Conservation (phyloP, 805 yeast genomes). For the Cyberlindnera maritima region DNA sequence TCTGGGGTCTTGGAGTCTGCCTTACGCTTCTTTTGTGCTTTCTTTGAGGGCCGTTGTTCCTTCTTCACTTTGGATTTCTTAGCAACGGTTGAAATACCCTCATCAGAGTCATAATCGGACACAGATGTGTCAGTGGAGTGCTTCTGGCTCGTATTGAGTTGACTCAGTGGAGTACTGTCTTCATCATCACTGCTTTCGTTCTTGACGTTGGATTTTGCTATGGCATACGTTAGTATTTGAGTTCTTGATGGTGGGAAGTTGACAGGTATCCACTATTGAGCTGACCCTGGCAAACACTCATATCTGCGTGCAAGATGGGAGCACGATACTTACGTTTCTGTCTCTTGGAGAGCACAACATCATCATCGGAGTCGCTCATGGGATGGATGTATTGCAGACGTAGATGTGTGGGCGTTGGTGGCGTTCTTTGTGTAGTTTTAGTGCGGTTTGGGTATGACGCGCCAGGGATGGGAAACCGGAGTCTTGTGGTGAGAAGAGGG, state of each 20-base stretch:
- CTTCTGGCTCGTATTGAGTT: constrained; percentile 13
- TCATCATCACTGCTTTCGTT: constrained; percentile 20
- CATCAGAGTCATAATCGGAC: constrained; percentile 28
- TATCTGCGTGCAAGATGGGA: too few relatives aligned
- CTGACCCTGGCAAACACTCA: too few relatives aligned
- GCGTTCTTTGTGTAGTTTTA: neutral
- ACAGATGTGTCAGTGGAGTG: constrained; percentile 16
- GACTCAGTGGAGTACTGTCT: constrained; percentile 24
- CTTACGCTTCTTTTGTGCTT: constrained; percentile 5
- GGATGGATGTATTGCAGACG: neutral
- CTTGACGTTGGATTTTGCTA: constrained; percentile 1
- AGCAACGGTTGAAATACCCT: constrained; percentile 8
- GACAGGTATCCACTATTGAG: neutral
- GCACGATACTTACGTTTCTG: constrained; percentile 17
- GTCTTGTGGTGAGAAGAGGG: too few relatives aligned
- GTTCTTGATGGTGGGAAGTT: neutral
- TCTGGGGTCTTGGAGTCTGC: neutral
- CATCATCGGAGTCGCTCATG: constrained; percentile 34
- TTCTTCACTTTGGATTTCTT: neutral
- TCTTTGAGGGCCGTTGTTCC: neutral
- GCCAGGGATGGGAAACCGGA: too few relatives aligned
- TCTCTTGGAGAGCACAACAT: constrained; percentile 27
- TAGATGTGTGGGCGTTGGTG: neutral
- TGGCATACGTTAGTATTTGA: constrained; percentile 1
- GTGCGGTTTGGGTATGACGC: neutral